These are phyloP conservation scores for Drechmeria coniospora DNA, from an alignment of 2,329 filamentous ascomycete genomes.

Conservation along the genomic window DNA sequence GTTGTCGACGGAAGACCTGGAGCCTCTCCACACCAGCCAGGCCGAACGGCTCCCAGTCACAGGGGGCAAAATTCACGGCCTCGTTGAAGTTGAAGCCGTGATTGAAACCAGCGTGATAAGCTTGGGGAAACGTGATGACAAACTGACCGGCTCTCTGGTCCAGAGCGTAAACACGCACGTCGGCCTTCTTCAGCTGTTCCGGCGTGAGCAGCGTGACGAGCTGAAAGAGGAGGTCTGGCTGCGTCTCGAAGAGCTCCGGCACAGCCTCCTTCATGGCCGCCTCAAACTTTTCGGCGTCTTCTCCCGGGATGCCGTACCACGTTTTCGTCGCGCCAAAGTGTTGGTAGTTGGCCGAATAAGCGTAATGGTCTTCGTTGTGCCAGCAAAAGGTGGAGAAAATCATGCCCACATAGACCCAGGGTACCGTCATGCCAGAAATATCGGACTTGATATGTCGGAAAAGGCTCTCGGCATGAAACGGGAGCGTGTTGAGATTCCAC, in stretches of 20 bases:
- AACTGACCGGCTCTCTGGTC: conserved; percentile 93
- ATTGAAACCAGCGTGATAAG: conserved; percentile 96
- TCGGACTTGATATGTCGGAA: conserved; percentile 97
- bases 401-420: conserved; percentile 99
- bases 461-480: conserved; percentile 77
- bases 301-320: conserved; percentile 94
- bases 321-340: conserved; percentile 98
- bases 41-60: conserved; percentile 89
- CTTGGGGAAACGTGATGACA: conserved; percentile 90
- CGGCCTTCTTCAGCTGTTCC: conserved; percentile 82
- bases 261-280: conserved; percentile 89
- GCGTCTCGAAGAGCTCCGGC: conserved; percentile 89
- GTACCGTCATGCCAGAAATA: conserved; percentile 97
- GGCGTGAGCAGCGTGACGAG: conserved; percentile 91
- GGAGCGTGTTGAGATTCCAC: conserved; percentile 92
- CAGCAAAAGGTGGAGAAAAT: conserved; percentile 99
- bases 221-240: conserved; percentile 91
- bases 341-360: conserved; percentile 96
- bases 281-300: conserved; percentile 89
- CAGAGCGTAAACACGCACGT: conserved; percentile 84
- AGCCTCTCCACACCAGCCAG: conserved; percentile 73
- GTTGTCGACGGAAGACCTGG: conserved; percentile 75
- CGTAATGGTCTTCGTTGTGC: conserved; percentile 98
- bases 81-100: conserved; percentile 99
- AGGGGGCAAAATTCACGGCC: conserved; percentile 92